phyloP scores from a whole-genome alignment of 352 stramenopile species.

The Pythium myriotylum region DNA sequence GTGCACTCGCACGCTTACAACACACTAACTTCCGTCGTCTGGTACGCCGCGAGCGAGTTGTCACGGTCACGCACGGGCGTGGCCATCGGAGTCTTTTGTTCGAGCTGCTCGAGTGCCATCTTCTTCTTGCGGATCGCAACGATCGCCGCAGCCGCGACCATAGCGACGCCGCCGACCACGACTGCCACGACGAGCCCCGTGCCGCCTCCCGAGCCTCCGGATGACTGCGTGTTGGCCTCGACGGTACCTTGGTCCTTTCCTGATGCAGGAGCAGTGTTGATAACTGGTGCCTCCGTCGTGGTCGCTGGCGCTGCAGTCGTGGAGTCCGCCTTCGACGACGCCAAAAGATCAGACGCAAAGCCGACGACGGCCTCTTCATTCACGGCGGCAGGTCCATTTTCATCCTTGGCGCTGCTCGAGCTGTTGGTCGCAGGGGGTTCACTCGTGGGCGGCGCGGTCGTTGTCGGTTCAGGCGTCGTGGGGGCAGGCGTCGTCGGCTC shows the following conservation, averaged over 20 bases:
- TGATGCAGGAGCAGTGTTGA: neutral
- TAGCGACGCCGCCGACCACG: conserved; percentile 26
- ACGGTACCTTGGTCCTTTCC: neutral
- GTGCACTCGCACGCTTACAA: neutral
- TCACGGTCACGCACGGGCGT: conserved; percentile 14
- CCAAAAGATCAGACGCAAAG: conserved; percentile 1
- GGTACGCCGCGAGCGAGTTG: conserved; percentile 7
- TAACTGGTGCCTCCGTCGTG: neutral
- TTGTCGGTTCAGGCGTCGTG: conserved; percentile 20
- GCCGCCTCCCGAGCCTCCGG: conserved; percentile 23
- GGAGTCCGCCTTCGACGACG: neutral
- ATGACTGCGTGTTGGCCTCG: conserved; percentile 57
- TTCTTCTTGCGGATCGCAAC: conserved; percentile 59
- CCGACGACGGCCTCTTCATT: conserved; percentile 19
- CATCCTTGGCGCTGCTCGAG: neutral
- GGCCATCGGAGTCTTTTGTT: conserved; percentile 43
- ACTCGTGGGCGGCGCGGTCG: neutral
- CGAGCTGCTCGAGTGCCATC: conserved; percentile 39
- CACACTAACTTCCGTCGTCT: conserved; percentile 4
- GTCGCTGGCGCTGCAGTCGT: neutral
- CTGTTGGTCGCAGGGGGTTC: neutral
- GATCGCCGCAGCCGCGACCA: conserved; percentile 47
- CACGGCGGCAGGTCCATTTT: neutral
- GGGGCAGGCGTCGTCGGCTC: conserved; percentile 10
- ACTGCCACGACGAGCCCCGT: conserved; percentile 40